phyloP scores from a whole-genome alignment of 352 stramenopile species.

The Lagenidium sp. region DNA sequence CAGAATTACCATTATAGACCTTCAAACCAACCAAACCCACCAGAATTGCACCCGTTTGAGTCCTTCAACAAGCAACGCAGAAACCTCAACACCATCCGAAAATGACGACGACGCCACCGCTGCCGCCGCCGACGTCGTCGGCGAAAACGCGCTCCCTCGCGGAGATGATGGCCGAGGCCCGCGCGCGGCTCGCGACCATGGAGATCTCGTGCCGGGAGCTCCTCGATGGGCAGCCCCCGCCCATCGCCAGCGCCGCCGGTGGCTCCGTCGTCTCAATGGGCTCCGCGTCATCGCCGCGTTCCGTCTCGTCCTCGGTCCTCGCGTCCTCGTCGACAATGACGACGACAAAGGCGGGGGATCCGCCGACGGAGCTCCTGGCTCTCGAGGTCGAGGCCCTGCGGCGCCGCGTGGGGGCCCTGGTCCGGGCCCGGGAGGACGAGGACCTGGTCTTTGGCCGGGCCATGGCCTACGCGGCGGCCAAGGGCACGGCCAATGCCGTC shows the following conservation, averaged over 20 bases:
- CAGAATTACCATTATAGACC: no score
- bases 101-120: background rate
- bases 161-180: conserved; percentile 34
- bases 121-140: background rate
- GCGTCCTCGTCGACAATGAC: background rate
- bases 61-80: no score
- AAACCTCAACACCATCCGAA: background rate
- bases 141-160: conserved; percentile 6
- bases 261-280: no score
- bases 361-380: conserved; percentile 21
- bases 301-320: background rate
- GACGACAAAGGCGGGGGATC: background rate
- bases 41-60: no score
- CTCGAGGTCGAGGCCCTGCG: conserved; percentile 42
- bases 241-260: background rate
- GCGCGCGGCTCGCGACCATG: conserved; percentile 32
- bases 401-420: conserved; percentile 23
- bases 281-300: background rate
- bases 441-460: conserved; percentile 50
- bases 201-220: conserved; percentile 39
- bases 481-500: conserved; percentile 64
- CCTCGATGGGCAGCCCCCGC: conserved; percentile 10
- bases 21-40: no score
- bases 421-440: conserved; percentile 53
- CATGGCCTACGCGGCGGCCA: conserved; percentile 48